Conservation (phyloP, 139 green algal species). For the Trebouxia sp. region DNA sequence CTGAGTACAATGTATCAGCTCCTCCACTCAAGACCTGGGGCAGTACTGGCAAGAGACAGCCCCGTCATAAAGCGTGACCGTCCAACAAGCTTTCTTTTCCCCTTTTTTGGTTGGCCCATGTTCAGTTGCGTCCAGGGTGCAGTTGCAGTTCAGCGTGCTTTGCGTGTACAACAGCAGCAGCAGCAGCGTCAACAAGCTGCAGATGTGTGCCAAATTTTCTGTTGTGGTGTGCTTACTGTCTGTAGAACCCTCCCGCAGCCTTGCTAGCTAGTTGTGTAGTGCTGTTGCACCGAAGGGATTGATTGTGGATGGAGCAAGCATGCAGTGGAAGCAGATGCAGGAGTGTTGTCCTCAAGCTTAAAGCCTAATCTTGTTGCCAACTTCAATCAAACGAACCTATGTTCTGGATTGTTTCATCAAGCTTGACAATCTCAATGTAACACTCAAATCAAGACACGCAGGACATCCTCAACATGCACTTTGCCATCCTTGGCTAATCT, state of each 20-base stretch:
- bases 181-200: neutral
- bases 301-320: neutral
- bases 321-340: too few species aligned
- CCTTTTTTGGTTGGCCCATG: neutral
- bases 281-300: neutral
- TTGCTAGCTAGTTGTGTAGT: conserved; percentile 9
- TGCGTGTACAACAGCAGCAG: conserved; percentile 8
- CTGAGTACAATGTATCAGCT: too few species aligned
- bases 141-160: neutral
- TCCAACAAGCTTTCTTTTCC: neutral
- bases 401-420: neutral
- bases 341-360: too few species aligned
- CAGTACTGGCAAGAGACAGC: conserved; percentile 5
- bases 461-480: conserved; percentile 21
- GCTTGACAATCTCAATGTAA: neutral
- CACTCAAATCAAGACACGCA: neutral
- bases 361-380: too few species aligned
- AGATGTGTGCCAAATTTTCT: too few species aligned
- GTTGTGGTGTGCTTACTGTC: neutral
- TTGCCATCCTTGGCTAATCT: conserved; percentile 55
- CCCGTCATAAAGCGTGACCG: conserved; percentile 1
- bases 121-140: too few species aligned
- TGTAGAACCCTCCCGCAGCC: neutral
- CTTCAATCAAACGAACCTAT: too few species aligned
- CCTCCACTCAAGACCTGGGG: conserved; percentile 17